Conservation (phyloP, 345 rosid species). For the Balakata baccata region DNA sequence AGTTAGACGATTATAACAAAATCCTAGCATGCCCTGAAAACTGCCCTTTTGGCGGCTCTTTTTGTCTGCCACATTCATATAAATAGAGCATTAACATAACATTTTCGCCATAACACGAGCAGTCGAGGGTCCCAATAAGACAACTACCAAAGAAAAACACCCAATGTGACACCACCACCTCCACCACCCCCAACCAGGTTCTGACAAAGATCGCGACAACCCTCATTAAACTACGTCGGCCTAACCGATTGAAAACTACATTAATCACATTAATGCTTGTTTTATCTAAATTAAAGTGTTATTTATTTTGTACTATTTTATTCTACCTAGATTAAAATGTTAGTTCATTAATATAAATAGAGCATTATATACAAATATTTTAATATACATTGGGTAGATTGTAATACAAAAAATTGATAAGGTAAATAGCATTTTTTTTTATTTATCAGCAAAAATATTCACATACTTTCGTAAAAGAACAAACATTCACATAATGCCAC, state of each 20-base stretch:
- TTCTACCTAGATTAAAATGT: no score
- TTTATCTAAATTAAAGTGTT: no score
- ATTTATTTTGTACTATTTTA: no score
- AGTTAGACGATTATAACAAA: slow-evolving; percentile 5
- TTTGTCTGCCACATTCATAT: slow-evolving; percentile 52
- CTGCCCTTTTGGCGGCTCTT: slow-evolving; percentile 20
- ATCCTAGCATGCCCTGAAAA: not conserved
- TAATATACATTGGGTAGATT: no score
- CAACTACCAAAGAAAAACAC: slow-evolving; percentile 7
- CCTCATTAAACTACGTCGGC: slow-evolving; percentile 11
- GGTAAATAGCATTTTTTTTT: no score
- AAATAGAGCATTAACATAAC: slow-evolving; percentile 15
- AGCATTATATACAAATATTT: no score
- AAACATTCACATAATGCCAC: slow-evolving; percentile 18
- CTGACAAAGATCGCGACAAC: slow-evolving; percentile 30
- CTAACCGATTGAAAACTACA: not conserved
- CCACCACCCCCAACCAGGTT: not conserved
- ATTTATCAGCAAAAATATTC: no score
- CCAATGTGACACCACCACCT: not conserved
- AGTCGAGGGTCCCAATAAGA: slow-evolving; percentile 22
- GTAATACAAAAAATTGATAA: no score
- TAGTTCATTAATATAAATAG: no score
- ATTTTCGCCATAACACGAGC: slow-evolving; percentile 33
- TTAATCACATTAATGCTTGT: no score
- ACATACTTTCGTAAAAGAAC: no score